Conservation (phyloP, 805 yeast genomes). For the Lipomyces anomalus region DNA sequence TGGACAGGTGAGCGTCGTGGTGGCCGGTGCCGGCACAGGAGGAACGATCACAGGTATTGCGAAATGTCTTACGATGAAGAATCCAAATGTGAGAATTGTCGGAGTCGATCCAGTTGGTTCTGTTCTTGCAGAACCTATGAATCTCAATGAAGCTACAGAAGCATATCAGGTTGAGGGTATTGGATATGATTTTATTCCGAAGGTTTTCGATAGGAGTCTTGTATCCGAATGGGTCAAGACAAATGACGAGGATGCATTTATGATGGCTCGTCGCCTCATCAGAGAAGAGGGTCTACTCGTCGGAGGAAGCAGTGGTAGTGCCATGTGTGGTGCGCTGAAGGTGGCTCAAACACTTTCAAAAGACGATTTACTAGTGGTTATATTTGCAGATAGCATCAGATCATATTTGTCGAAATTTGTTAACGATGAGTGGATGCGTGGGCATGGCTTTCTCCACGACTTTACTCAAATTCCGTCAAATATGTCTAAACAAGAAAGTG, state of each 20-base stretch:
- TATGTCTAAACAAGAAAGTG: conserved; percentile 32
- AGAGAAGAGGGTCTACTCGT: conserved; percentile 80
- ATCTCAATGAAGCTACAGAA: conserved; percentile 53
- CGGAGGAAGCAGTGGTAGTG: conserved; percentile 87
- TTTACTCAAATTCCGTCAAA: conserved; percentile 47
- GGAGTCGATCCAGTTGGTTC: conserved; percentile 90
- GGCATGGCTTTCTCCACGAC: conserved; percentile 53
- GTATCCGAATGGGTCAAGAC: conserved; percentile 83
- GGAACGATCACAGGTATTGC: conserved; percentile 86
- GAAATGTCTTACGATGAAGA: conserved; percentile 64
- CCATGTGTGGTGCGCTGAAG: conserved; percentile 70
- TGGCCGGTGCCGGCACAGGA: conserved; percentile 94
- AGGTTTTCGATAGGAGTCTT: conserved; percentile 58
- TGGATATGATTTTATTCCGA: conserved; percentile 84
- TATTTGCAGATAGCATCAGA: conserved; percentile 81
- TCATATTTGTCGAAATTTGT: conserved; percentile 82
- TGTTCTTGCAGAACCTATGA: conserved; percentile 72
- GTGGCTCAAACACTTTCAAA: conserved; percentile 53
- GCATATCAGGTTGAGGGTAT: conserved; percentile 82
- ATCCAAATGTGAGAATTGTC: conserved; percentile 53
- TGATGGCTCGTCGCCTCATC: conserved; percentile 73
- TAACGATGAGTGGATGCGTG: conserved; percentile 85
- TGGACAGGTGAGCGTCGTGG: conserved; percentile 64
- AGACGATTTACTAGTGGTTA: conserved; percentile 69
- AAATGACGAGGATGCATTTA: conserved; percentile 73